Evolutionary conservation across 108 stramenopile genomes (phyloP).

Genomic region (Pelagomonas calceolata): DNA sequence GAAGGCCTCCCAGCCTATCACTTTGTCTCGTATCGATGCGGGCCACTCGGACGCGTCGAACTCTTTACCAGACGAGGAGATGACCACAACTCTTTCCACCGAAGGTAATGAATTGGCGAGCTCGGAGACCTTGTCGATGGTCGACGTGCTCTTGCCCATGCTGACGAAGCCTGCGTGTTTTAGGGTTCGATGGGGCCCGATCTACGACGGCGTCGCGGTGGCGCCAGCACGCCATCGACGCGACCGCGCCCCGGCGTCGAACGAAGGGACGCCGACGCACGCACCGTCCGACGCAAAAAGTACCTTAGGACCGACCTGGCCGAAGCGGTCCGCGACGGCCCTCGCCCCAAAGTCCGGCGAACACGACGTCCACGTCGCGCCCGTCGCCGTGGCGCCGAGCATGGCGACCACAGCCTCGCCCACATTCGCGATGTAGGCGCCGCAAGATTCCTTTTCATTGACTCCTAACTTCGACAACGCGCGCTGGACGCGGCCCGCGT

Average conservation of each 20-base stretch:
- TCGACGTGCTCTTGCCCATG: constrained; percentile 14
- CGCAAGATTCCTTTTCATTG: constrained; percentile 8
- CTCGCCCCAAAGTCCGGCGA: constrained; percentile 28
- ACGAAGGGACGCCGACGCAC: no score
- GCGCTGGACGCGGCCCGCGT: constrained; percentile 17
- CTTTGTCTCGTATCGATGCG: background rate
- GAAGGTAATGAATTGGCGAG: constrained; percentile 16
- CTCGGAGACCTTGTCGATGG: constrained; percentile 21
- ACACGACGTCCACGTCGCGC: constrained; percentile 29
- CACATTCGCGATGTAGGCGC: constrained; percentile 27
- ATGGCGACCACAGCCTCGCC: constrained; percentile 32
- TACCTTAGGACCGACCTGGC: constrained; percentile 29
- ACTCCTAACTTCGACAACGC: constrained; percentile 19
- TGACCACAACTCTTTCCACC: constrained; percentile 19
- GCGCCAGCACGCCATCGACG: no score
- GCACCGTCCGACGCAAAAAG: constrained; percentile 23
- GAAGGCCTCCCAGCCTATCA: constrained; percentile 22
- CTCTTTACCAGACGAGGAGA: constrained; percentile 2
- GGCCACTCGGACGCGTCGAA: constrained; percentile 1
- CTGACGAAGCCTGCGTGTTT: constrained; percentile 22
- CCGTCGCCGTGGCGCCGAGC: constrained; percentile 26
- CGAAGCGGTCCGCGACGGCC: constrained; percentile 31
- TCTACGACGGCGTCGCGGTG: no score
- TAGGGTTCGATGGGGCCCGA: no score
- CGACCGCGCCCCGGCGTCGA: no score